Conservation (phyloP, 2,329 filamentous ascomycete genomes). For the Onygenales sp. region DNA sequence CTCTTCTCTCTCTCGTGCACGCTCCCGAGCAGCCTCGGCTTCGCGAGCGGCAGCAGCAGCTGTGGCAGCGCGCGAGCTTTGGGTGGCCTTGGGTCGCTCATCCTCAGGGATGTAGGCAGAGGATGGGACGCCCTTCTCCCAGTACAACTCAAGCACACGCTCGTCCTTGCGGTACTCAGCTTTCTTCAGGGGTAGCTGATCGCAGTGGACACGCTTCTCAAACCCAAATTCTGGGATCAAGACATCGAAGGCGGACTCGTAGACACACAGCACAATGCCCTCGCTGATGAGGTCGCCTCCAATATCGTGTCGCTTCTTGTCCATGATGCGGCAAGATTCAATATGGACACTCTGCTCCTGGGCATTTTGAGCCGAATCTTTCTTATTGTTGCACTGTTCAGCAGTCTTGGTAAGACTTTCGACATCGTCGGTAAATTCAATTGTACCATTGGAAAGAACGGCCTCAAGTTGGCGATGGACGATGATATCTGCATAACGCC, state of each 20-base stretch:
- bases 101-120: conserved; percentile 95
- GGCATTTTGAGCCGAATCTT: conserved; percentile 92
- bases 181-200: conserved; percentile 94
- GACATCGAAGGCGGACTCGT: conserved; percentile 97
- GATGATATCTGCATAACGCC: conserved; percentile 88
- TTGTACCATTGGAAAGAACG: conserved; percentile 67
- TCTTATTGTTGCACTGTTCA: conserved; percentile 97
- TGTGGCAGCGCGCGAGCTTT: conserved; percentile 63
- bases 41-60: conserved; percentile 68
- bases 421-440: conserved; percentile 81
- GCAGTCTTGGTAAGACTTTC: conserved; percentile 85
- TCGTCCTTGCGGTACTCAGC: conserved; percentile 98
- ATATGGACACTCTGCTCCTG: conserved; percentile 99
- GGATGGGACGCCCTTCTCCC: conserved; percentile 98
- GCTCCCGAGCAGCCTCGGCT: conserved; percentile 71
- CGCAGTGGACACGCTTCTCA: conserved; percentile 97
- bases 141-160: conserved; percentile 90
- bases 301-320: conserved; percentile 75
- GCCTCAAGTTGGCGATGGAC: conserved; percentile 92
- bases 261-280: conserved; percentile 92
- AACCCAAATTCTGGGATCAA: conserved; percentile 97
- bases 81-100: conserved; percentile 77
- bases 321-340: conserved; percentile 91
- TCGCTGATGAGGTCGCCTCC: conserved; percentile 91
- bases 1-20: conserved; percentile 79